A percentile compares a stretch with the other conserved stretches of the same genome.
Conservation (phyloP, 106 monocot genomes). For the Agapanthus africanus region DNA sequence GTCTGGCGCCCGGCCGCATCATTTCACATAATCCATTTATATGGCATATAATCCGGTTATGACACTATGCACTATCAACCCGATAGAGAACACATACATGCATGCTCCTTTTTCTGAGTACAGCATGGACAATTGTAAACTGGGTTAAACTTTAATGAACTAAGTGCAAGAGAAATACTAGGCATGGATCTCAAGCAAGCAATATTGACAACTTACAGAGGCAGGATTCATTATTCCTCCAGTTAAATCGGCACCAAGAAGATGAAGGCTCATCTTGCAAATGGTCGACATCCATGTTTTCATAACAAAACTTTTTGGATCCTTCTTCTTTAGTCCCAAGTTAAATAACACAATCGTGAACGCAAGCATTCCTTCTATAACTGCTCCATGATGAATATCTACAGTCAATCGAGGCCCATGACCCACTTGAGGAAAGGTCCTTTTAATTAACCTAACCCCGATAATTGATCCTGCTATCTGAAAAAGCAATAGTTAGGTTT, state of each 20-base stretch:
- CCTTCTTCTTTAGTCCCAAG: slow-evolving; percentile 61
- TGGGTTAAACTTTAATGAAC: too few species aligned
- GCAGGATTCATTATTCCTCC: slow-evolving; percentile 99
- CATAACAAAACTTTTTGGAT: slow-evolving; percentile 76
- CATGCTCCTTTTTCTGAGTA: too few species aligned
- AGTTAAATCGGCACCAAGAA: slow-evolving; percentile 86
- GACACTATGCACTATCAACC: too few species aligned
- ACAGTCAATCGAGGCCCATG: slow-evolving; percentile 68
- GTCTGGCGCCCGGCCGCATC: too few species aligned
- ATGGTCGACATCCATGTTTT: slow-evolving; percentile 92
- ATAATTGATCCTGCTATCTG: slow-evolving; percentile 59
- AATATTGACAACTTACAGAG: slow-evolving; percentile 47
- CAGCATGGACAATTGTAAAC: too few species aligned
- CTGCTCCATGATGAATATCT: slow-evolving; percentile 74
- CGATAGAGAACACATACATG: too few species aligned
- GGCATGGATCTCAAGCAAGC: too few species aligned
- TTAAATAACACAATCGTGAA: slow-evolving; percentile 61
- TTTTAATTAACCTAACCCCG: slow-evolving; percentile 53
- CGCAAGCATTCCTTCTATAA: slow-evolving; percentile 80
- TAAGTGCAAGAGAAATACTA: too few species aligned
- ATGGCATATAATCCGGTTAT: too few species aligned
- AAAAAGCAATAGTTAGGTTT: too few species aligned
- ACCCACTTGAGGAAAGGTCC: slow-evolving; percentile 58
- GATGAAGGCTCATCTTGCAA: slow-evolving; percentile 66
- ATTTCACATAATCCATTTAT: too few species aligned